Conservation (phyloP, 108 stramenopile species). For the Poteriospumella lacustris region DNA sequence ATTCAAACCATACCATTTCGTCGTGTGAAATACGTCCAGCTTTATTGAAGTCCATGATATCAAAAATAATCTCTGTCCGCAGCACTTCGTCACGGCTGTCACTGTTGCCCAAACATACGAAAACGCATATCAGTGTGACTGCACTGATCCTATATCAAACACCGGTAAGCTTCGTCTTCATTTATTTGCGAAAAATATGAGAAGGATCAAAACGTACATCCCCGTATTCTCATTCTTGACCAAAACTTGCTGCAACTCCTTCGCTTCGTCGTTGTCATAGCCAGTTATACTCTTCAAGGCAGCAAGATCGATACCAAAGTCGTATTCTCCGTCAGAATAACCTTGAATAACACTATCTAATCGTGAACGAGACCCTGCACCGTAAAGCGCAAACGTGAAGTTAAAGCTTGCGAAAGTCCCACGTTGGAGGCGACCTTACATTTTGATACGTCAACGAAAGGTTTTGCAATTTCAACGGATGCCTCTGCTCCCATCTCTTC, state of each 20-base stretch:
- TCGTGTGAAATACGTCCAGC: not conserved
- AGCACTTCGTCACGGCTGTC: not conserved
- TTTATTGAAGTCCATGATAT: not conserved
- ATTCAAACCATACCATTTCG: constrained; percentile 1
- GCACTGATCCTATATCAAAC: constrained; percentile 12
- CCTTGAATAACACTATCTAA: not conserved
- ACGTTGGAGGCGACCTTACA: not conserved
- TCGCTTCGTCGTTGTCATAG: constrained; percentile 1
- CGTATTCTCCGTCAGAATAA: not conserved
- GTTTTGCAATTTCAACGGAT: not conserved
- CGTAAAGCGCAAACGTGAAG: not conserved
- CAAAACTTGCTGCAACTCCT: not conserved
- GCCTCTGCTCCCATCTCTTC: constrained; percentile 15
- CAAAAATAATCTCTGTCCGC: not conserved
- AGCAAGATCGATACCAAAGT: not conserved
- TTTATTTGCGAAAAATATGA: too few relatives aligned
- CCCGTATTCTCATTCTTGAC: constrained; percentile 1
- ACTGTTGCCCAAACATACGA: not conserved
- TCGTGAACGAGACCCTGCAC: not conserved
- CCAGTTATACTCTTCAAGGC: not conserved
- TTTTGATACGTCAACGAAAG: not conserved
- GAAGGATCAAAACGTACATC: not conserved
- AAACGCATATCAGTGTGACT: not conserved
- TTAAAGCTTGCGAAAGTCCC: not conserved
- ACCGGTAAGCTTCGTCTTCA: too few relatives aligned